These are phyloP conservation scores for Cercophora samala DNA, from an alignment of 495 filamentous ascomycete genomes.

Conservation along the genomic window DNA sequence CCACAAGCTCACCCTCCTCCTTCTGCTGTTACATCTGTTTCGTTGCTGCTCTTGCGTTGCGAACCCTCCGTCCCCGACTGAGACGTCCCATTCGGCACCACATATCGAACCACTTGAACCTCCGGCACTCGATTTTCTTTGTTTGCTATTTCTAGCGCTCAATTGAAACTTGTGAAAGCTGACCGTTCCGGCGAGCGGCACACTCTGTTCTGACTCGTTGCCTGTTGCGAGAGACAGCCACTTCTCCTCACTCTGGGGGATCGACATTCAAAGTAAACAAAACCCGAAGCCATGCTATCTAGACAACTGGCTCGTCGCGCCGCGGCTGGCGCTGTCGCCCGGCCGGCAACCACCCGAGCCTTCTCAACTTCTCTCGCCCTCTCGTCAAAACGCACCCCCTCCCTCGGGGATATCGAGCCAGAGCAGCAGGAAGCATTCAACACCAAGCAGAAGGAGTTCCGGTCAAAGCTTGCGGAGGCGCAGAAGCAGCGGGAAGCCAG, in stretches of 20 bases:
- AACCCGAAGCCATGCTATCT: constrained; percentile 30
- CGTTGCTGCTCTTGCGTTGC: constrained; percentile 4
- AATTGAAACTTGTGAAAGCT: constrained; percentile 2
- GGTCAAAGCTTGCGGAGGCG: constrained; percentile 71
- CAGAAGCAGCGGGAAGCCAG: constrained; percentile 82
- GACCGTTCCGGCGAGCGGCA: neutral
- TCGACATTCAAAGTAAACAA: constrained; percentile 9
- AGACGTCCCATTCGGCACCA: neutral
- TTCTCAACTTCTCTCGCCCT: constrained; percentile 57
- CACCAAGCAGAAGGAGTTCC: constrained; percentile 77
- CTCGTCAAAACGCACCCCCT: constrained; percentile 58
- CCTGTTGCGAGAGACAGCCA: constrained; percentile 4
- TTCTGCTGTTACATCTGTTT: constrained; percentile 3
- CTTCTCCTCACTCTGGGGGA: constrained; percentile 19
- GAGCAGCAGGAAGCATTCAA: constrained; percentile 68
- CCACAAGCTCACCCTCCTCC: neutral
- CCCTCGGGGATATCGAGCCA: constrained; percentile 75
- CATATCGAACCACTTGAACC: constrained; percentile 14
- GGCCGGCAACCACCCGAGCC: constrained; percentile 43
- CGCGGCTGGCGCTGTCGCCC: constrained; percentile 10
- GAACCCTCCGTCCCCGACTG: neutral
- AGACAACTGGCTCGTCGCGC: constrained; percentile 32
- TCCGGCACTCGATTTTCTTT: neutral
- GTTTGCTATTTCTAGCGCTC: constrained; percentile 2
- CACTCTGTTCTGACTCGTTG: neutral